phyloP scores from a whole-genome alignment of 2,329 filamentous ascomycete genomes.

The Fusarium newnesense region DNA sequence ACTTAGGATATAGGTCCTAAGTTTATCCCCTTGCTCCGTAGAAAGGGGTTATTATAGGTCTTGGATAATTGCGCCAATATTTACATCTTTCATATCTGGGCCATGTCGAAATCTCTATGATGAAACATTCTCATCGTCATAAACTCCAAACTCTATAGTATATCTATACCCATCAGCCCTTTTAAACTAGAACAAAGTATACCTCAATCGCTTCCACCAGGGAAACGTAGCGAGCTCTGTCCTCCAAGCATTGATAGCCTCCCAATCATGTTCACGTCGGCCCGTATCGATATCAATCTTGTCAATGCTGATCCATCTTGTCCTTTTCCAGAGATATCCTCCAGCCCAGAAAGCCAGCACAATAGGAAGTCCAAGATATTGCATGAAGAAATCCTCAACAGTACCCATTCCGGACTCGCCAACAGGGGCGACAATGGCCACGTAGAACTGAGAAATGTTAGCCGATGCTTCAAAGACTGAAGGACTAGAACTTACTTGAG shows the following conservation, averaged over 20 bases:
- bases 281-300: constrained; percentile 76
- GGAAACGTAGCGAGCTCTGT: constrained; percentile 61
- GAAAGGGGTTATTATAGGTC: too few relatives aligned
- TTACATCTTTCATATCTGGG: not conserved
- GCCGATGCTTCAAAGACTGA: rapidly evolving
- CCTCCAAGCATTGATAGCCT: constrained; percentile 64
- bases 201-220: constrained; percentile 54
- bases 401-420: constrained; percentile 47
- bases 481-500: constrained; percentile 51
- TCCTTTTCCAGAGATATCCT: constrained; percentile 73
- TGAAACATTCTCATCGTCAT: not conserved
- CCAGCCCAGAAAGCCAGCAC: constrained; percentile 64
- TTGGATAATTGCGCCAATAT: not conserved
- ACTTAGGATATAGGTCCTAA: too few relatives aligned
- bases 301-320: constrained; percentile 65
- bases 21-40: too few relatives aligned
- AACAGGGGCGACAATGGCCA: constrained; percentile 57
- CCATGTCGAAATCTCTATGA: not conserved
- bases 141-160: not conserved
- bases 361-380: constrained; percentile 63
- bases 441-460: constrained; percentile 42
- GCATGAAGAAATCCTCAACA: constrained; percentile 64
- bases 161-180: not conserved
- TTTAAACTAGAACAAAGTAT: constrained; percentile 17
- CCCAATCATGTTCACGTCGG: constrained; percentile 72